Evolutionary conservation across 495 filamentous ascomycete genomes (phyloP), one percentile per base, ranked within the genome.

Genomic region (Cudoniella acicularis): DNA sequence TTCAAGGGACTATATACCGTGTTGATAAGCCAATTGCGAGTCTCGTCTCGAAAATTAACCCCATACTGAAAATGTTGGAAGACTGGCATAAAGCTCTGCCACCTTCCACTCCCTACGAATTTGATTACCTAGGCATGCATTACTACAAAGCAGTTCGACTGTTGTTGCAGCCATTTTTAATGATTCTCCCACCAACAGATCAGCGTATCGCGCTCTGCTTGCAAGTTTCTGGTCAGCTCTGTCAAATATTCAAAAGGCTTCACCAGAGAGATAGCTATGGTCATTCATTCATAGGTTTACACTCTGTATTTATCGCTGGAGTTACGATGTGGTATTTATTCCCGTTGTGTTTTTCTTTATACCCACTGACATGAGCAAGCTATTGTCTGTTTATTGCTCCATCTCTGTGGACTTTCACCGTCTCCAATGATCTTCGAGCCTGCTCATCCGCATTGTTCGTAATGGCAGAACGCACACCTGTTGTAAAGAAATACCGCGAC

Each of bases 251-350:
- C 65, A 82, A 82, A 62, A 71, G 74, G 9, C 69, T 82, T 6
- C 78, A 81, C 55, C 75, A 80, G 60, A 74, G 74, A 4, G 64
- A 79, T 11, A 75, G 77, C 62, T 82, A 82, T 52, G 78, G 78
- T 0, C 78, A 82, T 60, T 81, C 78, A 1, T 81, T 82, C 61
- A 70, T 82, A 21, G 78, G 78, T 20, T 75, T 82, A 3, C 78
- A 82, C 50, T 79, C 77, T 1, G 75, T 80, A n/a, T 82, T 82
- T 62, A 79, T 82, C 64, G 74, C 78, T 0, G 78, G 79, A 0
- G 76, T 82, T 17, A 82, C 78, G 0, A 68, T 82, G 17, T 72
- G 80, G 22, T 80, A 79, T 54, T 74, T 75, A 0, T 65, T 78
- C 16, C 78, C 75, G 73, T 75, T 72, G 10, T 74, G 77, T 10